Conservation (phyloP, 2,329 filamentous ascomycete genomes). For the Trichophyton simii region DNA sequence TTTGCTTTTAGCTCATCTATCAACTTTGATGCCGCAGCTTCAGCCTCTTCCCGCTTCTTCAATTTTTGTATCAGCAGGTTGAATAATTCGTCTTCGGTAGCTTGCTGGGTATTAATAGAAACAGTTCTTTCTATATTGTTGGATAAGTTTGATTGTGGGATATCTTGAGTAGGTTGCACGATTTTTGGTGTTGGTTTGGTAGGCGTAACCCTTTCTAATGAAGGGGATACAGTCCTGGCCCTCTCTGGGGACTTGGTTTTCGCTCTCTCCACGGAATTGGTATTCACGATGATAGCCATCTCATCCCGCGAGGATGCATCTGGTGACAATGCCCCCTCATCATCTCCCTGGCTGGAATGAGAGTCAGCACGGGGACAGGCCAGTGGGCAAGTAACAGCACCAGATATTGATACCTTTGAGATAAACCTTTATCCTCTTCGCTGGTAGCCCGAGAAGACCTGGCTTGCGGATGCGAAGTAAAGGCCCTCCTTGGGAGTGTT, state of each 20-base stretch:
- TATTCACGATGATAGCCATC: not conserved
- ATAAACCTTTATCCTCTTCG: not conserved
- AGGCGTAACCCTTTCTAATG: not conserved
- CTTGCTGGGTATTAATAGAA: conserved; percentile 3
- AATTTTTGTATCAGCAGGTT: conserved; percentile 25
- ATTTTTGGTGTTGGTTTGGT: not conserved
- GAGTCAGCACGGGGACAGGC: not conserved
- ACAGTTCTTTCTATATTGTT: not conserved
- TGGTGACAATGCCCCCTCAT: not conserved
- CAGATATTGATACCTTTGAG: not conserved
- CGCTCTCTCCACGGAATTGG: not conserved
- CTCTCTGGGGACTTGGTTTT: not conserved
- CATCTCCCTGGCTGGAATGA: not conserved
- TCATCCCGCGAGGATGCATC: too few species aligned
- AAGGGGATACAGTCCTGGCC: not conserved
- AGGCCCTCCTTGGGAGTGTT: conserved; percentile 12
- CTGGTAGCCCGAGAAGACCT: not conserved
- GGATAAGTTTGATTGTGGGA: not conserved
- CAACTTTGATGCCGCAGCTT: conserved; percentile 15
- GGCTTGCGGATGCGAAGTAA: conserved; percentile 8
- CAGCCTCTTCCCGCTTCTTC: conserved; percentile 25
- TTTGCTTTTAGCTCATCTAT: conserved; percentile 20
- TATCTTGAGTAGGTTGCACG: not conserved
- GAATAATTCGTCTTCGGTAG: conserved; percentile 27
- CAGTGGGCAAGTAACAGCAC: not conserved